phyloP scores from a whole-genome alignment of 2,329 filamentous ascomycete species.

The Colletotrichum liaoningense region DNA sequence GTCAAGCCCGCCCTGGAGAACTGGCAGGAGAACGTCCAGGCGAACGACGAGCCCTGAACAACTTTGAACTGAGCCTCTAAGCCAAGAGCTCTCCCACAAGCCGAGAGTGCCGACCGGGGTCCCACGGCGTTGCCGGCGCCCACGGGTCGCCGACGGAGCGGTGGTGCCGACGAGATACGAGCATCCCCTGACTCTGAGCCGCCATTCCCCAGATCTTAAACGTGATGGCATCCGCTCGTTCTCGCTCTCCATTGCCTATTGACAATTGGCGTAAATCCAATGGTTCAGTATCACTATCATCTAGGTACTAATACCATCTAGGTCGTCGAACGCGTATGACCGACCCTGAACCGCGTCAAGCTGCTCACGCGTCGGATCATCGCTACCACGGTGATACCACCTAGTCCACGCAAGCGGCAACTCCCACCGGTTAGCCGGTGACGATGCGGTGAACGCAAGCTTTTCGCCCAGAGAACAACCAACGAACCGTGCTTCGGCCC shows the following conservation, averaged over 20 bases:
- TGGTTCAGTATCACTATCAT: background rate
- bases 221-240: background rate
- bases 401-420: background rate
- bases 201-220: conserved; percentile 26
- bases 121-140: conserved; percentile 15
- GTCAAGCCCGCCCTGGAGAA: background rate
- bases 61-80: background rate
- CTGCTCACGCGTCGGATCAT: conserved; percentile 5
- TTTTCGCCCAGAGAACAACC: conserved; percentile 18
- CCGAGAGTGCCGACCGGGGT: conserved; percentile 25
- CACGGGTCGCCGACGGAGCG: conserved; percentile 18
- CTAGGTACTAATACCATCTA: background rate
- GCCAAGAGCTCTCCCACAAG: conserved; percentile 29
- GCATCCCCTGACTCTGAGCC: conserved; percentile 23
- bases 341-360: background rate
- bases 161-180: conserved; percentile 24
- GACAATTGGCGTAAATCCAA: background rate
- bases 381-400: background rate
- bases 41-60: background rate
- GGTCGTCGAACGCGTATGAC: background rate
- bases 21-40: background rate
- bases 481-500: conserved; percentile 32
- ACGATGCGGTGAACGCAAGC: conserved; percentile 16
- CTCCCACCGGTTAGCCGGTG: background rate
- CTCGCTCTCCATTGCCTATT: conserved; percentile 2